Conservation (phyloP, 2,329 filamentous ascomycete genomes). For the Colletotrichum lini region DNA sequence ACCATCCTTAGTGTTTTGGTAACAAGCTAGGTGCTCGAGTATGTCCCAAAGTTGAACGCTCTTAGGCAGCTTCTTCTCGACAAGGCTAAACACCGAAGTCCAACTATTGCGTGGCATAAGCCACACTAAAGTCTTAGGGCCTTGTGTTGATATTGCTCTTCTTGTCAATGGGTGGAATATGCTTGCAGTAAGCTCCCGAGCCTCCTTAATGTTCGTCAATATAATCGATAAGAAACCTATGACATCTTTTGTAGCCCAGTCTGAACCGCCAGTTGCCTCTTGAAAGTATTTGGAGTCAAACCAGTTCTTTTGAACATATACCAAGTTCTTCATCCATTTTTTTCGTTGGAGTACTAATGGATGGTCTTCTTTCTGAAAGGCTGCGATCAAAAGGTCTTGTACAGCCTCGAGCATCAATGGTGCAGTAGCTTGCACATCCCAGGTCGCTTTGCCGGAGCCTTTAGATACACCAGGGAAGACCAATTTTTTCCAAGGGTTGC, state of each 20-base stretch:
- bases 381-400: neutral
- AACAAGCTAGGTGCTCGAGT: neutral
- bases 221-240: neutral
- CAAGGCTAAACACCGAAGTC: neutral
- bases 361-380: neutral
- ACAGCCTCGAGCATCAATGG: neutral
- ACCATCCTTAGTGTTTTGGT: neutral
- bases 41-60: neutral
- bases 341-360: neutral
- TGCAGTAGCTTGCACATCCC: slow-evolving; percentile 3
- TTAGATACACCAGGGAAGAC: neutral
- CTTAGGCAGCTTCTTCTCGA: neutral
- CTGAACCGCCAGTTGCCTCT: neutral
- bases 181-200: neutral
- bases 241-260: slow-evolving; percentile 3
- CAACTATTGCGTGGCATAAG: neutral
- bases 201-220: neutral
- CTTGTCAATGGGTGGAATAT: too few species aligned
- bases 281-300: neutral
- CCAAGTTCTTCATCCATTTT: neutral
- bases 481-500: neutral
- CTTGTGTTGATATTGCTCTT: neutral
- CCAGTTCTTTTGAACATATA: slow-evolving; percentile 4
- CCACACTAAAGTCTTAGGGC: neutral
- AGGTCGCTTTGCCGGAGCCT: neutral